Evolutionary conservation across 768 basidiomycete genomes (phyloP), one percentile per base, ranked within the genome.

Genomic region (Suillus spraguei): DNA sequence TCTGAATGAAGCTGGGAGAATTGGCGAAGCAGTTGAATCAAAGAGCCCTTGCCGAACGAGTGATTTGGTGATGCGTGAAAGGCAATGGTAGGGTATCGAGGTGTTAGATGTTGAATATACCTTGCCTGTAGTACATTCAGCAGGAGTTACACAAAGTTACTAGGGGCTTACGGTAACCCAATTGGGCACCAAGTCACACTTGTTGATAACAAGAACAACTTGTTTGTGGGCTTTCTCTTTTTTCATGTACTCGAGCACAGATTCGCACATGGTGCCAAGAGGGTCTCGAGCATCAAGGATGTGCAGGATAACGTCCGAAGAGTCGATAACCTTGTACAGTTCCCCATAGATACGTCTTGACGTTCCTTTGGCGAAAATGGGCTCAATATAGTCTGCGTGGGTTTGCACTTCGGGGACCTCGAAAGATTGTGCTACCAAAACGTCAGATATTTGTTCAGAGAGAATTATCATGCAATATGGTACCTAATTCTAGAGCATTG

Each of bases 11-110:
- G 86, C 68, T 94, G 93, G 5, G 95, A 92, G 76, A 99, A 99
- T 73, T 99, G 97, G 33, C 97, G 87, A 53, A 99, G 85, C 52
- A 99, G 86, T 77, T 97, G 95, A 70, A 99, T 99, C 65, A 99
- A 88, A 22, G 97, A 94, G 22, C 97, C 97, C 79, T 99, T 99
- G 70, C 97, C 97, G 72, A 99, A 99, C 1, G 97, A 97, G 79
- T 99, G 96, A 75, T 97, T 97, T 52, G 96, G 95, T 24, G 97
- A 99, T 8, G 97, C 97, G 74, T 99, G 97, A 83, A 99, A 98
- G 3, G 97, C 97, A 69, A 99, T 91, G 6, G 97, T 98, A 10
- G 97, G 97, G 71, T 94, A 97, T 62, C 89, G 88, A 54, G 96
- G 92, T 0, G 95, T 97, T 24, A 99, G 87, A 72, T 97, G 91